Evolutionary conservation across 2,329 filamentous ascomycete genomes (phyloP), one percentile per base, ranked within the genome.

Genomic region (Pseudohalonectria lignicola): DNA sequence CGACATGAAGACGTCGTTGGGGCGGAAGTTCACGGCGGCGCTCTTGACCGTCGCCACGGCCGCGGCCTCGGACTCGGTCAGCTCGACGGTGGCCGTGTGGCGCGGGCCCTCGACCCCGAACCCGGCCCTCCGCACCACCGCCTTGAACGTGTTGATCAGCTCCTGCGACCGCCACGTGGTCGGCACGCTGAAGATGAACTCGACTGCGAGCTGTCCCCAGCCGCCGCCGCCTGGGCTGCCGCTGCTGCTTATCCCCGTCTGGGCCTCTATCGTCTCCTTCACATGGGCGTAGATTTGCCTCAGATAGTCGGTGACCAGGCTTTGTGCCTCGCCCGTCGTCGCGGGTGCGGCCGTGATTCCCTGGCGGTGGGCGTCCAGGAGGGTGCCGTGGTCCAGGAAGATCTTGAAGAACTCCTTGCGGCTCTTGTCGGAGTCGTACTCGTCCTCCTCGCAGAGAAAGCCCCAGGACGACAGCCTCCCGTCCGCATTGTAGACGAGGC

Each of bases 121-220:
- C 0, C 71, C 70, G 1, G 69, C 65, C 13, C 58, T 51, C 12
- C 50, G 47, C 3, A 74, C 64, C 21, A 70, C 62, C 1, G 48
- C 47, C 41, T 67, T 67, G 53, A 73, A 75, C 5, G 51, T 53
- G 49, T 74, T 71, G 36, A 74, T 64, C 2, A 66, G 64, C 7
- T 60, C 59, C 41, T 67, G 56, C 2, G 55, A 65, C 9, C 58
- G 60, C 71, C 71, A 76, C 0, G 71, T 75, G 2, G 71, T 76
- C 0, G 72, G 72, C 1, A 74, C 69, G 33, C 66, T 70, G 52
- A 76, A 76, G 8, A 74, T 53, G 45, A 74, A 76, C 29, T 67
- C 62, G 2, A 76, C 63, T 0, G 53, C 54, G 39, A 69, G 59
- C 29, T 49, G 51, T n/a, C 47, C 48, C 68, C 68, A 72, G 10